Percentiles rank a stretch among this genome's conserved stretches.
phyloP scores from a whole-genome alignment of 306 rosid species.

The Luffa acutangula region DNA sequence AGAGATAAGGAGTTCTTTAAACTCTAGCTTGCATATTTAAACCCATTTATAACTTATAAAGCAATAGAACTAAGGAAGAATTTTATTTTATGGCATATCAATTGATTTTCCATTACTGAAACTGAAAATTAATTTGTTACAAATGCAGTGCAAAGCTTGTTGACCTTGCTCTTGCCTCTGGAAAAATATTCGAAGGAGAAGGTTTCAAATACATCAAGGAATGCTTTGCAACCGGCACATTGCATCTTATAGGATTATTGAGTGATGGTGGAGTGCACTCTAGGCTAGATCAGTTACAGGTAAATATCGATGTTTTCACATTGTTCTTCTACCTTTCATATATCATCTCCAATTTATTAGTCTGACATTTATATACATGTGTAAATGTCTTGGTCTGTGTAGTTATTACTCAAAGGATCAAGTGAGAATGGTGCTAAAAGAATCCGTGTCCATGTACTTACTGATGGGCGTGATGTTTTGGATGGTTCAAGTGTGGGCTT shows the following conservation, averaged over 20 bases:
- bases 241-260: constrained; percentile 85
- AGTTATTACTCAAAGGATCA: constrained; percentile 89
- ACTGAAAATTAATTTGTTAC: background rate
- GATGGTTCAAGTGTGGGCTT: constrained; percentile 91
- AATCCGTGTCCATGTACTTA: constrained; percentile 81
- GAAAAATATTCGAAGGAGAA: constrained; percentile 67
- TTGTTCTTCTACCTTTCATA: background rate
- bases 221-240: constrained; percentile 48
- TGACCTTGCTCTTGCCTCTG: constrained; percentile 78
- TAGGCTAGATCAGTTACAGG: constrained; percentile 70
- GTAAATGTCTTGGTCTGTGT: constrained; percentile 9
- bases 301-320: constrained; percentile 1
- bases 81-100: background rate
- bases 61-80: background rate
- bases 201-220: constrained; percentile 79
- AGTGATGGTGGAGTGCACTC: constrained; percentile 97
- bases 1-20: background rate
- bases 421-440: constrained; percentile 68
- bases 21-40: background rate
- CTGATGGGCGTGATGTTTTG: constrained; percentile 97
- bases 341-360: background rate
- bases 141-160: constrained; percentile 83
- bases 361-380: background rate
- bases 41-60: background rate
- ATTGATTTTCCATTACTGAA: background rate